Evolutionary conservation across 768 basidiomycete genomes (phyloP), one percentile per base, ranked within the genome.

Genomic region (Macrolepiota fuliginosa): DNA sequence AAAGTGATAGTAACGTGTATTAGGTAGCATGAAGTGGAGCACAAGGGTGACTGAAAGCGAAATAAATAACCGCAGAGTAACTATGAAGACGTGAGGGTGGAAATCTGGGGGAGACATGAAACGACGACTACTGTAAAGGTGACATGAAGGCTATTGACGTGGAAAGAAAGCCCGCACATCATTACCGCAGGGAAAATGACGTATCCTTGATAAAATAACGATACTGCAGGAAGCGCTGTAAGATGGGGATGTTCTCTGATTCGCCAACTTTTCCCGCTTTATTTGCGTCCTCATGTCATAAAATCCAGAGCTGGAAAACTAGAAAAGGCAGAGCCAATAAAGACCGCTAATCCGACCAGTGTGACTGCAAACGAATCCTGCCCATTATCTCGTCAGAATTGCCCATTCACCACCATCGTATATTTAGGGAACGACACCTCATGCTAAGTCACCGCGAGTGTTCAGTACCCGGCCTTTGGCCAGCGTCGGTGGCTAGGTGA

Each of bases 381-480:
- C 88, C 88, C 82, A 92, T 87, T 62, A 87, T 86, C 70, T 83
- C 89, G 73, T 92, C 90, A 36, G 90, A 91, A 69, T 88, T 83
- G 70, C 90, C 90, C 69, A 91, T 79, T 70, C 86, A 86, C 62
- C 80, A 82, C 85, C 87, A 86, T 61, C 88, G 83, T 39, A 77
- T 76, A 68, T 83, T 86, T 39, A 90, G 90, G 51, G 91, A 85
- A 40, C 82, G 82, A 69, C 84, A 88, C 42, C n/a, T n/a, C n/a
- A n/a, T n/a, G n/a, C n/a, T n/a, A n/a, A n/a, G n/a, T n/a, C n/a
- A n/a, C n/a, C n/a, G n/a, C n/a, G n/a, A n/a, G n/a, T n/a, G n/a
- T n/a, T n/a, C n/a, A n/a, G n/a, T n/a, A n/a, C n/a, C n/a, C n/a
- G n/a, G n/a, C n/a, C n/a, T n/a, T n/a, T n/a, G n/a, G n/a, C n/a